Evolutionary conservation across 257 asterid genomes (phyloP).

Genomic region (Solanum habrochaites): DNA sequence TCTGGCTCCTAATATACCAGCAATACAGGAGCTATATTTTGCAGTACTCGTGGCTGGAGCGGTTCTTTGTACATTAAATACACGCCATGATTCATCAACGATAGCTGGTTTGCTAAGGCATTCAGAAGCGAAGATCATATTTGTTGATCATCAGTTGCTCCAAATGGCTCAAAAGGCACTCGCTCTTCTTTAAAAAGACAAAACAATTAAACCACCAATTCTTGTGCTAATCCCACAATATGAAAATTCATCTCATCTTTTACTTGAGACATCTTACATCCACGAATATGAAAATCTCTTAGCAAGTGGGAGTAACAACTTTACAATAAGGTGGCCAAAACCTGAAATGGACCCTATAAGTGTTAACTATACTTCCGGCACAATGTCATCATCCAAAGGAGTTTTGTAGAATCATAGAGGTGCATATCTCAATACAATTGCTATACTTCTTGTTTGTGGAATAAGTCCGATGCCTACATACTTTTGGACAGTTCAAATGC

Average conservation of each 20-base stretch:
- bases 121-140: not conserved
- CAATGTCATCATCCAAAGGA: conserved; percentile 19
- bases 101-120: not conserved
- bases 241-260: not conserved
- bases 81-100: not conserved
- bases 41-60: not conserved
- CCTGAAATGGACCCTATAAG: conserved; percentile 16
- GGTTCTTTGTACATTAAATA: not conserved
- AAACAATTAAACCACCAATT: conserved; percentile 5
- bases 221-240: conserved; percentile 11
- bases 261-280: no score
- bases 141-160: not conserved
- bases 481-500: conserved; percentile 28
- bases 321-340: conserved; percentile 14
- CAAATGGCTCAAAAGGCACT: not conserved
- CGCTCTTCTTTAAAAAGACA: not conserved
- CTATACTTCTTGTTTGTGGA: not conserved
- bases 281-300: conserved; percentile 12
- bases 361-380: conserved; percentile 19
- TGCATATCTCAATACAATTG: not conserved
- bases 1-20: not conserved
- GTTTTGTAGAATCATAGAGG: not conserved
- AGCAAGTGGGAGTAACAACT: conserved; percentile 2
- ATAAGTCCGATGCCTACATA: not conserved
- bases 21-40: not conserved